A percentile compares a stretch with the other conserved stretches of the same genome.
These are phyloP conservation scores for Annulohypoxylon stygium DNA, from an alignment of 495 filamentous ascomycete species.

Conservation along the genomic window DNA sequence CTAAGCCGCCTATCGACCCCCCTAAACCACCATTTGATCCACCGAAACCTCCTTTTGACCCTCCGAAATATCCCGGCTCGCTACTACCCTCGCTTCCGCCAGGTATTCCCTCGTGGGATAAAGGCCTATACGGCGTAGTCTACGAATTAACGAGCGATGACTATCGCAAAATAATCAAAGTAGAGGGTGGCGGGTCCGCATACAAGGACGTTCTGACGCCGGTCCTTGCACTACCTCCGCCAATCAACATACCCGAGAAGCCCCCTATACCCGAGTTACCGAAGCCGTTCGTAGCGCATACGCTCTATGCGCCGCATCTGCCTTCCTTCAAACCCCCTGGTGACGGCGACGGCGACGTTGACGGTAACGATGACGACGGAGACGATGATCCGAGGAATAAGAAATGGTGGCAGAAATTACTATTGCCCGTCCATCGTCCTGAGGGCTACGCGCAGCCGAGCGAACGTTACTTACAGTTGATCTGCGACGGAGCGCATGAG, in stretches of 20 bases:
- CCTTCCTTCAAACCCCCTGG: constrained; percentile 37
- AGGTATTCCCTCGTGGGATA: constrained; percentile 71
- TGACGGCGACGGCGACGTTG: constrained; percentile 20
- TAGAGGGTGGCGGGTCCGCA: constrained; percentile 84
- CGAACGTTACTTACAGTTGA: constrained; percentile 80
- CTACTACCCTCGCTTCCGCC: constrained; percentile 48
- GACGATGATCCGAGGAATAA: constrained; percentile 39
- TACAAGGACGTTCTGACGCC: constrained; percentile 87
- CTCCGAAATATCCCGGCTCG: constrained; percentile 28
- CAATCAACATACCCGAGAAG: constrained; percentile 57
- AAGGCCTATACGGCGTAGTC: constrained; percentile 89
- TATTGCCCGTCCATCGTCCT: constrained; percentile 64
- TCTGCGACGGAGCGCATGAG: constrained; percentile 81
- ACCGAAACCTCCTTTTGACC: constrained; percentile 24
- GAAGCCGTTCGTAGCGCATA: constrained; percentile 61
- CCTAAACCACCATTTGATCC: constrained; percentile 50
- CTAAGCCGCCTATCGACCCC: constrained; percentile 49
- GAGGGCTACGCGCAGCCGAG: constrained; percentile 83
- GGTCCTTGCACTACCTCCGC: constrained; percentile 74
- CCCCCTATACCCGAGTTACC: constrained; percentile 56
- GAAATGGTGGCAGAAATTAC: constrained; percentile 45
- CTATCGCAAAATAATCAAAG: constrained; percentile 87
- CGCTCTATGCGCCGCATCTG: constrained; percentile 58
- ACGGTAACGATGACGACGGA: constrained; percentile 17
- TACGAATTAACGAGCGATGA: constrained; percentile 90